Evolutionary conservation across 2,329 filamentous ascomycete species (phyloP), one percentile per base, ranked within the genome.

Genomic region (Cladobotryum protrusum): DNA sequence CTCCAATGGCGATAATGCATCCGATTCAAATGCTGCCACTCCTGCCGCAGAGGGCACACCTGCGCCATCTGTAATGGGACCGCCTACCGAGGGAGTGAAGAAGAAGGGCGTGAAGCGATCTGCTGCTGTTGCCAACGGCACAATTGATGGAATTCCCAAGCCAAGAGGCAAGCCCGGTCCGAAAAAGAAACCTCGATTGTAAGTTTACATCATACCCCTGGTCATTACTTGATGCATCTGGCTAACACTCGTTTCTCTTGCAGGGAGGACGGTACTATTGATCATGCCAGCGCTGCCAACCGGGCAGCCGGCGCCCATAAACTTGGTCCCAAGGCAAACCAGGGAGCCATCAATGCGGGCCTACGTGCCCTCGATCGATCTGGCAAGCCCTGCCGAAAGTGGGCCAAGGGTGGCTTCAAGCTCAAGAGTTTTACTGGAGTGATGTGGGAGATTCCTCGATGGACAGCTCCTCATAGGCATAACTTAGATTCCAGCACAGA

Each of bases 141-240:
- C 70, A 54, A 68, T 72, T 66, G 87, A 91, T 56, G 76, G 74
- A 33, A 63, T 73, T 20, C 75, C 84, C n/a, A 90, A 87, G 68
- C 76, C 84, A 48, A 77, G 88, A 65, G 87, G 87, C 64, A 95
- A 95, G 73, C 92, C 93, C 6, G 92, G 92, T 6, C 92, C 92
- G 0, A 97, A 96, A 81, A 96, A 96, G 82, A 96, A 95, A 74
- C 85, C 87, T 57, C 85, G 87, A 77, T 72, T 96, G 92, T 96
- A 86, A 73, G 90, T 86, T 29, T 41, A 33, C 48, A 19, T 45
- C 20, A 19, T 18, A 46, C 56, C 44, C 65, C 69, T 65, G 72
- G 58, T 50, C 51, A 48, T 29, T 49, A 46, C 35, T 17, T 18
- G 4, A 24, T 42, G 11, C 4, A 36, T 13, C 9, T 29, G 43